These are phyloP conservation scores for Amanita thiersii DNA, from an alignment of 768 basidiomycete species.

Conservation along the genomic window DNA sequence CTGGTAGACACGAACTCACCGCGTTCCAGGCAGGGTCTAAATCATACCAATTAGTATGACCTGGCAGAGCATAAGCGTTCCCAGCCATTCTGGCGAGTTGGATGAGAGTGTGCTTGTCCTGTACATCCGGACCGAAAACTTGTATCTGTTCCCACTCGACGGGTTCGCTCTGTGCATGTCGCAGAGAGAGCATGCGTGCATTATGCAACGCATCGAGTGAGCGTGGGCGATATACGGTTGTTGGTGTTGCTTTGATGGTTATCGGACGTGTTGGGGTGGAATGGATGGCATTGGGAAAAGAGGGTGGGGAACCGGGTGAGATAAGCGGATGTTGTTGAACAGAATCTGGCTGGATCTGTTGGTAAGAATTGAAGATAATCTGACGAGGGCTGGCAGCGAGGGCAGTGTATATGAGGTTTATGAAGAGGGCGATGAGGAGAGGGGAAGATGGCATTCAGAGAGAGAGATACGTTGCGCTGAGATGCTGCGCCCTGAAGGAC, in stretches of 20 bases:
- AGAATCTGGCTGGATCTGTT: conserved; percentile 10
- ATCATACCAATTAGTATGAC: conserved; percentile 73
- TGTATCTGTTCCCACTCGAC: conserved; percentile 63
- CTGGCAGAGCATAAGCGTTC: conserved; percentile 80
- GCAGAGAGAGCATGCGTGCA: conserved; percentile 45
- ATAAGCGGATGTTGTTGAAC: neutral
- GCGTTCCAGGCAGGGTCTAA: conserved; percentile 68
- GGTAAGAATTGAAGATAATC: conserved; percentile 16
- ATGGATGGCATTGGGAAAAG: neutral
- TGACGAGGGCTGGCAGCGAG: conserved; percentile 10
- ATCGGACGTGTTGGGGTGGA: conserved; percentile 9
- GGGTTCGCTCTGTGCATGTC: conserved; percentile 36
- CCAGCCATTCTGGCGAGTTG: conserved; percentile 85
- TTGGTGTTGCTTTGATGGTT: conserved; percentile 40
- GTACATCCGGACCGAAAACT: conserved; percentile 68
- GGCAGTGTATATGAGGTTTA: no score
- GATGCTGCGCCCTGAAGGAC: no score
- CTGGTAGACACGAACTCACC: conserved; percentile 22
- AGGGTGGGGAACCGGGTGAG: conserved; percentile 11
- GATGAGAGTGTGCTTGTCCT: conserved; percentile 69
- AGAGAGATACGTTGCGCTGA: conserved; percentile 10
- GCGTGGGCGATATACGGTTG: conserved; percentile 52
- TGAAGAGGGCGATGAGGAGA: conserved; percentile 13
- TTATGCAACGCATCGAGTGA: conserved; percentile 41
- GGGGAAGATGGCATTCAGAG: conserved; percentile 2